Conservation (phyloP, 2,329 filamentous ascomycete genomes). For the Scytalidium sp. region DNA sequence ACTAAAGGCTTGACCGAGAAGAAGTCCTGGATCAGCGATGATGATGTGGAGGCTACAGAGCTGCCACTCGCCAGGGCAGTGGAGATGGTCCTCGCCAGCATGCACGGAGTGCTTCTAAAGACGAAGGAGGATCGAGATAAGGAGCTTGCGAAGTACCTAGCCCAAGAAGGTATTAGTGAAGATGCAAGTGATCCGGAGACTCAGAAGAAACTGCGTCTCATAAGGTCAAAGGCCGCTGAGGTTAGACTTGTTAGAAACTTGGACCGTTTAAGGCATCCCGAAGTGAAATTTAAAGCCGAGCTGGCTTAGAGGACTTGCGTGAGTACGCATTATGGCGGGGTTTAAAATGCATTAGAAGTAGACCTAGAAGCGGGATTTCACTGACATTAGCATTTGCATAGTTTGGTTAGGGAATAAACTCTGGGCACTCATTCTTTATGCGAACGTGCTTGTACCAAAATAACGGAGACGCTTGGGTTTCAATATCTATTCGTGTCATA, state of each 20-base stretch:
- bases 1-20: slow-evolving; percentile 45
- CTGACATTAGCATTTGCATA: background rate
- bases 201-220: slow-evolving; percentile 54
- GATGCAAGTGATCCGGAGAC: slow-evolving; percentile 29
- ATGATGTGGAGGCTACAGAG: slow-evolving; percentile 65
- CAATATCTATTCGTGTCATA: background rate
- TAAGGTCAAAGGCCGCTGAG: slow-evolving; percentile 82
- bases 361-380: background rate
- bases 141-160: slow-evolving; percentile 54
- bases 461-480: background rate
- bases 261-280: slow-evolving; percentile 63
- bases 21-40: slow-evolving; percentile 72
- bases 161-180: slow-evolving; percentile 38
- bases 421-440: no score
- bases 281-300: slow-evolving; percentile 59
- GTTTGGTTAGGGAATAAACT: no score
- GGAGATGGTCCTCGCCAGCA: slow-evolving; percentile 85
- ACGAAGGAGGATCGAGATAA: slow-evolving; percentile 64
- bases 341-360: background rate
- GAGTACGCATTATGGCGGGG: background rate
- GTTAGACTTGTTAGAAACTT: slow-evolving; percentile 78
- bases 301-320: slow-evolving; percentile 30
- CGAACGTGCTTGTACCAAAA: no score
- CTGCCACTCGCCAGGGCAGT: slow-evolving; percentile 80
- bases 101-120: slow-evolving; percentile 78